phyloP scores from a whole-genome alignment of 495 filamentous ascomycete genomes.

The Ascobolus immersus region DNA sequence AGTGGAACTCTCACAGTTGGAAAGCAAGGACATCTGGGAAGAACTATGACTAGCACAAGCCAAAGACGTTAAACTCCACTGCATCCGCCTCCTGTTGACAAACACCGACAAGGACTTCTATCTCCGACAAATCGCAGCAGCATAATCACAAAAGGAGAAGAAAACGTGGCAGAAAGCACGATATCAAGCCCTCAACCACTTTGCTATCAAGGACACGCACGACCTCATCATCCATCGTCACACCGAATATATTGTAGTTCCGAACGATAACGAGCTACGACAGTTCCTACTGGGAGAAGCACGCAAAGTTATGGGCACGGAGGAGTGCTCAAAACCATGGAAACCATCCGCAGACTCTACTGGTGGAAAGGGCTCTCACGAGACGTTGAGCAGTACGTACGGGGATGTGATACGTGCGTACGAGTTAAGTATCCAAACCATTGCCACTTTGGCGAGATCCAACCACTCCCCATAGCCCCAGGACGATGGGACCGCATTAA shows the following conservation, averaged over 20 bases:
- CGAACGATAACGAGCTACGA: not conserved
- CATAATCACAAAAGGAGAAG: too few species aligned
- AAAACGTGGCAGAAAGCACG: too few species aligned
- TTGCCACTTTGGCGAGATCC: not conserved
- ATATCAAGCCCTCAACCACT: too few species aligned
- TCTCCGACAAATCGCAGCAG: too few species aligned
- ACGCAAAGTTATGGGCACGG: not conserved
- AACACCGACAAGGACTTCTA: too few species aligned
- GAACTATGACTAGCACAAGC: too few species aligned
- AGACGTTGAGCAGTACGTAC: conserved; percentile 1
- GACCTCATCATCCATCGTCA: not conserved
- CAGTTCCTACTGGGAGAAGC: not conserved
- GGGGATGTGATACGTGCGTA: not conserved
- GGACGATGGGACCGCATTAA: conserved; percentile 1
- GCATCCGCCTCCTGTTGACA: too few species aligned
- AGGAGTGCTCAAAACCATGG: not conserved
- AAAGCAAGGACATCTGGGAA: too few species aligned
- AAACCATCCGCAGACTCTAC: not conserved
- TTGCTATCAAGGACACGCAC: not conserved
- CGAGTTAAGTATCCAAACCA: not conserved
- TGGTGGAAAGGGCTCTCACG: not conserved
- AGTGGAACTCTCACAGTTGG: too few species aligned
- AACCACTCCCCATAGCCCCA: not conserved
- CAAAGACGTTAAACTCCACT: too few species aligned
- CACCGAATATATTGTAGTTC: too few species aligned